phyloP scores from a whole-genome alignment of 2,329 filamentous ascomycete species.

The Pseudocercospora pini-densiflorae region DNA sequence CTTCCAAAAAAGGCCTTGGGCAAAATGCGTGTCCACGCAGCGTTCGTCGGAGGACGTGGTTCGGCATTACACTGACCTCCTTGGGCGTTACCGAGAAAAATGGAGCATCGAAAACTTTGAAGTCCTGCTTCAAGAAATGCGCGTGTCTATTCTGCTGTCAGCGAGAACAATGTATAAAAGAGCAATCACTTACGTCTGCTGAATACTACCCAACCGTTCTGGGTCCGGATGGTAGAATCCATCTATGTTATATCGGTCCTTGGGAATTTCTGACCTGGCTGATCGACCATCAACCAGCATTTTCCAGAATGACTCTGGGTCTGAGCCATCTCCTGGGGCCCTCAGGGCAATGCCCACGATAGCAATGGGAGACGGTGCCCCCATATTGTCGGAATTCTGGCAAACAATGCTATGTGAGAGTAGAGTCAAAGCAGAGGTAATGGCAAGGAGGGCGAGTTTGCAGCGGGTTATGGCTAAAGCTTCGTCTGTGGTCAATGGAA shows the following conservation, averaged over 20 bases:
- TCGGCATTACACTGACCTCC: conserved; percentile 12
- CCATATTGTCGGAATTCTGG: not conserved
- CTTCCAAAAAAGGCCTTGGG: too few relatives aligned
- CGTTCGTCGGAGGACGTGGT: too few relatives aligned
- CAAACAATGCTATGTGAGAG: too few relatives aligned
- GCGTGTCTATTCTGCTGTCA: conserved; percentile 2
- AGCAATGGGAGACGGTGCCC: not conserved
- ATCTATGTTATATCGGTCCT: conserved; percentile 19
- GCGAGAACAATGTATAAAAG: too few relatives aligned
- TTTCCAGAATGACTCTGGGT: conserved; percentile 14
- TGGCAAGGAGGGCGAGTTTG: too few relatives aligned
- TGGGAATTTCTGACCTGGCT: conserved; percentile 11
- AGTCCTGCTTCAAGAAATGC: conserved; percentile 27
- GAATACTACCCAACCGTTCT: conserved; percentile 14
- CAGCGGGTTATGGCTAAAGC: not conserved
- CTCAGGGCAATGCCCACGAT: conserved; percentile 13
- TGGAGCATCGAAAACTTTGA: conserved; percentile 26
- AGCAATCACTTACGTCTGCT: conserved; percentile 10
- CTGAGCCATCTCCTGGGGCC: conserved; percentile 13
- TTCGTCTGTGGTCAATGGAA: not conserved
- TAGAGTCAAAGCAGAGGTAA: too few relatives aligned
- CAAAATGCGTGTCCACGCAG: too few relatives aligned
- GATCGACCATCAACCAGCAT: conserved; percentile 14
- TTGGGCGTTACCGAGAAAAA: conserved; percentile 27
- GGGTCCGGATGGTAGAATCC: conserved; percentile 18